These are phyloP conservation scores for Phalaenopsis equestris DNA, from an alignment of 106 monocot genomes.

Conservation along the genomic window DNA sequence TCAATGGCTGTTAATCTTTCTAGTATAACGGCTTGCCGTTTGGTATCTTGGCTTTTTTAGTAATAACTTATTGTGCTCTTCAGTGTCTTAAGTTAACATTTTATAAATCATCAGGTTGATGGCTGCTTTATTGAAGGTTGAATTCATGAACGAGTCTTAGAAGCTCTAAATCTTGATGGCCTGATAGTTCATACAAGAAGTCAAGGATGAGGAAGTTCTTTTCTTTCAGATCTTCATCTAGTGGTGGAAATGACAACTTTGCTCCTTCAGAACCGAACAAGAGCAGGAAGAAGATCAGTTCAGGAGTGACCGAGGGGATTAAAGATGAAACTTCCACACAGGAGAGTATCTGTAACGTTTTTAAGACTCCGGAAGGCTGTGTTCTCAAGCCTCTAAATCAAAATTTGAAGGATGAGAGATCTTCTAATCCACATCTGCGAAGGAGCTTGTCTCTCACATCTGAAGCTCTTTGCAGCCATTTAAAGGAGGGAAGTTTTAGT, in stretches of 20 bases:
- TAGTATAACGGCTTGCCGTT: background rate
- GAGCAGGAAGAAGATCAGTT: slow-evolving; percentile 7
- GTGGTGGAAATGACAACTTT: slow-evolving; percentile 15
- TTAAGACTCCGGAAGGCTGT: slow-evolving; percentile 12
- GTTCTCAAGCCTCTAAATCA: slow-evolving; percentile 10
- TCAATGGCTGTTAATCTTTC: background rate
- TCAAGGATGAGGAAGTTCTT: slow-evolving; percentile 42
- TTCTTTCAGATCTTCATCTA: slow-evolving; percentile 35
- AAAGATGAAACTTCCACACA: slow-evolving; percentile 5
- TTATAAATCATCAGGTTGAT: background rate
- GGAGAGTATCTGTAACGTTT: background rate
- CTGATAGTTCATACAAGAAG: background rate
- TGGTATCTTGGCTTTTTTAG: background rate
- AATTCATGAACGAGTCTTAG: background rate
- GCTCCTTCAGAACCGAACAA: slow-evolving; percentile 6
- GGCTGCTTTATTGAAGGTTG: background rate
- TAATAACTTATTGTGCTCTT: background rate
- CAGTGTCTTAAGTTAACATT: background rate
- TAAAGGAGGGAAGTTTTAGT: slow-evolving; percentile 11
- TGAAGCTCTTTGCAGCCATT: slow-evolving; percentile 10
- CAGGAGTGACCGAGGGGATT: background rate
- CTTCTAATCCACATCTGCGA: slow-evolving; percentile 10
- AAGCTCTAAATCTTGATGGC: background rate
- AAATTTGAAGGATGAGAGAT: slow-evolving; percentile 8
- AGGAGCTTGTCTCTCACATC: slow-evolving; percentile 63